Evolutionary conservation across 2,329 filamentous ascomycete genomes (phyloP).

Genomic region (Emmonsiellopsis sp.): DNA sequence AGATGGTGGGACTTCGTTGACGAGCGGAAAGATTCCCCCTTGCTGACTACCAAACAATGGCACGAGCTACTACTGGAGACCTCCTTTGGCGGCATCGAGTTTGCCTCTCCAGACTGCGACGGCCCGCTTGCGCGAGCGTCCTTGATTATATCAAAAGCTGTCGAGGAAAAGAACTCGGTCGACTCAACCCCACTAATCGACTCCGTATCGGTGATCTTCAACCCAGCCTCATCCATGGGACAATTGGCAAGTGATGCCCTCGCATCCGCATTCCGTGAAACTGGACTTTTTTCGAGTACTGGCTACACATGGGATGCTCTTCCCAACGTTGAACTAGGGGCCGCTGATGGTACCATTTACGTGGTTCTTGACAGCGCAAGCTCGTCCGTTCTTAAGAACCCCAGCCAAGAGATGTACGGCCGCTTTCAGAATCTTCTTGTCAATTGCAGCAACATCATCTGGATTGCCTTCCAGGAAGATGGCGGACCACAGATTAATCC

Average conservation of each 20-base stretch:
- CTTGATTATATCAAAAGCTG: conserved; percentile 10
- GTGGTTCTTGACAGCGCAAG: neutral
- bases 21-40: conserved; percentile 4
- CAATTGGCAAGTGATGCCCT: neutral
- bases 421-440: conserved; percentile 1
- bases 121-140: conserved; percentile 5
- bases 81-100: conserved; percentile 13
- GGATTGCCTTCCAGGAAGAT: neutral
- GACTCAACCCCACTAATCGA: neutral
- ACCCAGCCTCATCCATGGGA: neutral
- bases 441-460: neutral
- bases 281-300: neutral
- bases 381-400: neutral
- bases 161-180: neutral
- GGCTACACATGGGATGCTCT: neutral
- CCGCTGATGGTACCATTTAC: neutral
- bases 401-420: neutral
- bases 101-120: conserved; percentile 11
- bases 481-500: neutral
- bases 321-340: neutral
- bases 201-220: neutral
- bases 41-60: neutral
- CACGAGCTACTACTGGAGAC: conserved; percentile 5
- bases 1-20: neutral
- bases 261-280: neutral